phyloP scores from a whole-genome alignment of 345 rosid genomes.

The Anacardium occidentale region DNA sequence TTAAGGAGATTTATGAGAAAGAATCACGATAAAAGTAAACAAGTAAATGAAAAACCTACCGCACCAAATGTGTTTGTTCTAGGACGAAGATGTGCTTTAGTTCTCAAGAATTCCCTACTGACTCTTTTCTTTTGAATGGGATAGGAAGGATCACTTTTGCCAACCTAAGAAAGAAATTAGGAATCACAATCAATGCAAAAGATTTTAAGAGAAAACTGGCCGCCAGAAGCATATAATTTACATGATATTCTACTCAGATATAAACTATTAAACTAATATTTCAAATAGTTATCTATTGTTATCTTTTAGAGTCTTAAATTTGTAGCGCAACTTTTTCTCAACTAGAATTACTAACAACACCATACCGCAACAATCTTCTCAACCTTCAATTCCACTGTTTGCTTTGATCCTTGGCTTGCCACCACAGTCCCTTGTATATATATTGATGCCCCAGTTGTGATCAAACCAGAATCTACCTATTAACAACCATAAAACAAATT shows the following conservation, averaged over 20 bases:
- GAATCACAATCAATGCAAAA: neutral
- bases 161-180: constrained; percentile 47
- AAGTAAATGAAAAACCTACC: constrained; percentile 41
- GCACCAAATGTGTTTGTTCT: constrained; percentile 96
- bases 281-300: neutral
- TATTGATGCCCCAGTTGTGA: constrained; percentile 81
- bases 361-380: constrained; percentile 75
- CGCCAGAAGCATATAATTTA: constrained; percentile 1
- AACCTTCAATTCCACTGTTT: constrained; percentile 83
- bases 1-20: constrained; percentile 1
- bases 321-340: neutral
- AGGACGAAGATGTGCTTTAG: constrained; percentile 97
- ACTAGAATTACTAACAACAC: constrained; percentile 6
- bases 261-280: neutral
- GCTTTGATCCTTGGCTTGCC: constrained; percentile 89
- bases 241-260: neutral
- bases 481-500: constrained; percentile 20
- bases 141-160: constrained; percentile 84
- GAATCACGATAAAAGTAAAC: neutral
- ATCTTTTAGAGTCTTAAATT: neutral
- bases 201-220: constrained; percentile 2
- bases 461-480: constrained; percentile 80
- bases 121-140: constrained; percentile 96
- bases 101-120: constrained; percentile 88
- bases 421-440: constrained; percentile 79